Evolutionary conservation across 2,329 filamentous ascomycete species (phyloP).

Genomic region (Ophiostoma montium): DNA sequence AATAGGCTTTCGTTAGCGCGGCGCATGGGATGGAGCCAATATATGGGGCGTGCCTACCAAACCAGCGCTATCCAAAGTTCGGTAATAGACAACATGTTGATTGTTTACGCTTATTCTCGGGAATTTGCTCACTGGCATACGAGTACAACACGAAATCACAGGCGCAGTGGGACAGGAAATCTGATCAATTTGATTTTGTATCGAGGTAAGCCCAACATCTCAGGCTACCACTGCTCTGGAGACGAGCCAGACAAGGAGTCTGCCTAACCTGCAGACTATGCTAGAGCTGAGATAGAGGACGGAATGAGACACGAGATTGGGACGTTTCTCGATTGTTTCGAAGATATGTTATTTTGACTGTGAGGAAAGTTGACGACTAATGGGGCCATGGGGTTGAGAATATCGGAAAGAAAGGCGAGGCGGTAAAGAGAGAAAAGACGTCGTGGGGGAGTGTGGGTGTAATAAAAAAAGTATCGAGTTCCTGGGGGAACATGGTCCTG

Average conservation of each 20-base stretch:
- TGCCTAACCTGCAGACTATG: not conserved
- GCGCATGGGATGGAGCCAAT: not conserved
- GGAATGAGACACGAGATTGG: slow-evolving; percentile 11
- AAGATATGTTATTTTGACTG: slow-evolving; percentile 10
- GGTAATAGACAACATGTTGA: no score
- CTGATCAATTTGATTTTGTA: not conserved
- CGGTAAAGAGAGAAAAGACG: slow-evolving; percentile 7
- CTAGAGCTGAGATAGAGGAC: not conserved
- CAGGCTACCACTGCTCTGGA: not conserved
- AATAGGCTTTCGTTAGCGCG: not conserved
- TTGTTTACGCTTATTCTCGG: no score
- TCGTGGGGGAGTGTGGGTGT: slow-evolving; percentile 13
- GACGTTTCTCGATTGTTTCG: slow-evolving; percentile 12
- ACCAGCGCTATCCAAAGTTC: no score
- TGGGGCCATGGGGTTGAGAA: slow-evolving; percentile 18
- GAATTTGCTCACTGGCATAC: no score
- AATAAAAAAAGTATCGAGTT: slow-evolving; percentile 28
- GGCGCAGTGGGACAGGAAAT: not conserved
- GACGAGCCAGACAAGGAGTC: not conserved
- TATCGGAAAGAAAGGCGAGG: slow-evolving; percentile 16
- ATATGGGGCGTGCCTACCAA: no score
- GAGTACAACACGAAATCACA: no score
- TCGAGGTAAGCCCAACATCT: not conserved
- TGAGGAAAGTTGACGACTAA: slow-evolving; percentile 18
- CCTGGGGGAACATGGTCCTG: slow-evolving; percentile 4